Conservation (phyloP, 1,139 yeast species). For the Petasospora rhodanensis region DNA sequence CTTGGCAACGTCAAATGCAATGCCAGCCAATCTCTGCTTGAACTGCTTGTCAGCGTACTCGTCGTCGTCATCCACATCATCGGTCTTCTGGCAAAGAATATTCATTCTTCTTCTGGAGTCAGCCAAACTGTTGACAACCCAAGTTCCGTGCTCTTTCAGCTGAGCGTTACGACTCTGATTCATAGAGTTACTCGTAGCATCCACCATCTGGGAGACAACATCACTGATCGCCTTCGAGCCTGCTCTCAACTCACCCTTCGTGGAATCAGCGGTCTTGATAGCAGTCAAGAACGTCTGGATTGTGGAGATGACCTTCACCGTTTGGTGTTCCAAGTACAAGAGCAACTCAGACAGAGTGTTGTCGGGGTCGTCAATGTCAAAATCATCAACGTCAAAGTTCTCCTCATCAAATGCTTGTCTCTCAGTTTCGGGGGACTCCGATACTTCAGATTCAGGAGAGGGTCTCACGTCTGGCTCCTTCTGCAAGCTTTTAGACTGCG, state of each 20-base stretch:
- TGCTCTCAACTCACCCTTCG: constrained; percentile 66
- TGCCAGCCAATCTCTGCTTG: constrained; percentile 91
- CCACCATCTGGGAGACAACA: constrained; percentile 83
- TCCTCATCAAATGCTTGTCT: constrained; percentile 8
- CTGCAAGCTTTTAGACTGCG: not conserved
- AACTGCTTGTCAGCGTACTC: constrained; percentile 84
- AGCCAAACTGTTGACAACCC: constrained; percentile 81
- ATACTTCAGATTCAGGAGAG: not conserved
- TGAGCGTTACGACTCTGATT: constrained; percentile 75
- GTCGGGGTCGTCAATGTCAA: constrained; percentile 82
- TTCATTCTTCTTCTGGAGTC: constrained; percentile 84
- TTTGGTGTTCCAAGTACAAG: constrained; percentile 86
- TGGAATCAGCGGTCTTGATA: constrained; percentile 71
- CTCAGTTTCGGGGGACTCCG: no score
- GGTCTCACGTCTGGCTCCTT: no score
- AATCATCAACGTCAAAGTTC: constrained; percentile 62
- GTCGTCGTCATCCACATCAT: constrained; percentile 38
- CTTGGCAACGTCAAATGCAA: constrained; percentile 93
- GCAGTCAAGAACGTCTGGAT: constrained; percentile 78
- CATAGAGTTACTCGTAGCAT: constrained; percentile 87
- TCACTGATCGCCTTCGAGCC: constrained; percentile 70
- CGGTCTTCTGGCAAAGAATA: constrained; percentile 49
- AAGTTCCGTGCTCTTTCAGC: constrained; percentile 84
- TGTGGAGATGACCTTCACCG: constrained; percentile 85
- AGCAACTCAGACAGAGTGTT: constrained; percentile 81